A percentile compares a stretch with the other conserved stretches of the same genome.
Evolutionary conservation across 1,284 basidiomycete species (phyloP).

Genomic region (Cerrena zonata): DNA sequence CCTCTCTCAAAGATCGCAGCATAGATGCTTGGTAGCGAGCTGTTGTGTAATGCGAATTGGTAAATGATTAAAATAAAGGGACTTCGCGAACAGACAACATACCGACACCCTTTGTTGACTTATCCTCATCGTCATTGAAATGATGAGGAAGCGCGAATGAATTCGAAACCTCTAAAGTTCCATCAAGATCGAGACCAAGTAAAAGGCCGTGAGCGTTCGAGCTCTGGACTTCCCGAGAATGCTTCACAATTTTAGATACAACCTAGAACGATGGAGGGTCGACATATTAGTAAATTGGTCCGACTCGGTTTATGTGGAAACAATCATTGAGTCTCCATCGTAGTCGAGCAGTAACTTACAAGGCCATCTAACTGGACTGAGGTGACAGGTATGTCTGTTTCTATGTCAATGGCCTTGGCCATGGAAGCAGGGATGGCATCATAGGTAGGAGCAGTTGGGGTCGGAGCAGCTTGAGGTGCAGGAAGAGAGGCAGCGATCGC

Average conservation of each 20-base stretch:
- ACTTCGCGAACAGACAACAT: conserved; percentile 30
- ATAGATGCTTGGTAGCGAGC: conserved; percentile 81
- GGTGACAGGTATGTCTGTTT: conserved; percentile 77
- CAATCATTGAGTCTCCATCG: not conserved
- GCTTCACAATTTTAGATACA: conserved; percentile 89
- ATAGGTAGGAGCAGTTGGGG: conserved; percentile 60
- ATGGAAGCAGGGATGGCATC: conserved; percentile 83
- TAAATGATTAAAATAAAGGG: no score
- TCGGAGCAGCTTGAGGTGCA: conserved; percentile 50
- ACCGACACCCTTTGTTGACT: conserved; percentile 68
- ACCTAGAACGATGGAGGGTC: conserved; percentile 45
- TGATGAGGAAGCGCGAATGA: conserved; percentile 81
- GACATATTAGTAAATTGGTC: not conserved
- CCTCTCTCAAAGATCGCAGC: conserved; percentile 83
- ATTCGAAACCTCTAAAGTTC: conserved; percentile 87
- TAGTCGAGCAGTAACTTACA: conserved; percentile 42
- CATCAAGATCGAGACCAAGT: conserved; percentile 88
- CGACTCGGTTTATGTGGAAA: not conserved
- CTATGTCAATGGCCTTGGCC: conserved; percentile 85
- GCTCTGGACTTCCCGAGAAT: conserved; percentile 63
- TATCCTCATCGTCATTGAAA: conserved; percentile 70
- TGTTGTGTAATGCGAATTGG: conserved; percentile 24
- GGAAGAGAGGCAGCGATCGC: conserved; percentile 80
- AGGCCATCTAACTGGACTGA: conserved; percentile 79
- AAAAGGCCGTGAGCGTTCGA: conserved; percentile 77